Percentiles rank a stretch among this genome's conserved stretches.
Conservation (phyloP, 176 grass and related monocot genomes). For the Aegilops longissima region DNA sequence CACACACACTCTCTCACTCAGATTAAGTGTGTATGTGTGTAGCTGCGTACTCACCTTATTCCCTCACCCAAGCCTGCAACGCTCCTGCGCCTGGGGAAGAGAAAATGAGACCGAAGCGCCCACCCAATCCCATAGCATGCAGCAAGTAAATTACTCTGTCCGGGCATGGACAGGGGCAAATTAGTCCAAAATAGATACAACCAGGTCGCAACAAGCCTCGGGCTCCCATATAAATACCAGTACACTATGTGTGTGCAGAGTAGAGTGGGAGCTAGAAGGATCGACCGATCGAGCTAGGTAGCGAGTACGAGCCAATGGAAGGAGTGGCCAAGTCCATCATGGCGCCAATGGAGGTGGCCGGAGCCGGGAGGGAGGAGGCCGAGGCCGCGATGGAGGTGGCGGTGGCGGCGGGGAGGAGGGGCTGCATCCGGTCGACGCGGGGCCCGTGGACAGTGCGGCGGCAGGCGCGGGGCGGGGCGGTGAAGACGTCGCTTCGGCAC, state of each 20-base stretch:
- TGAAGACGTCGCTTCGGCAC: slow-evolving; percentile 57
- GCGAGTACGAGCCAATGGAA: not conserved
- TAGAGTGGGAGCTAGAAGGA: slow-evolving; percentile 1
- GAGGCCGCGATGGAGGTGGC: not conserved
- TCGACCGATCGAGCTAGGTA: not conserved
- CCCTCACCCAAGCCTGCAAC: too few relatives aligned
- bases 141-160: too few relatives aligned
- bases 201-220: slow-evolving; percentile 16
- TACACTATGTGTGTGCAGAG: not conserved
- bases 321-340: not conserved
- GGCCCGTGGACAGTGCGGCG: slow-evolving; percentile 78
- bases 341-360: slow-evolving; percentile 7
- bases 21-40: not conserved
- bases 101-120: too few relatives aligned
- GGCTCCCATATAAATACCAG: slow-evolving; percentile 35
- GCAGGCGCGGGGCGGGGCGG: slow-evolving; percentile 35
- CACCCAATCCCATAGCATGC: too few relatives aligned
- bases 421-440: slow-evolving; percentile 70
- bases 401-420: slow-evolving; percentile 20
- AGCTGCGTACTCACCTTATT: too few relatives aligned
- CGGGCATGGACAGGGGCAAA: too few relatives aligned
- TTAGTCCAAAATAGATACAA: too few relatives aligned
- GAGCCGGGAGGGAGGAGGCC: slow-evolving; percentile 29
- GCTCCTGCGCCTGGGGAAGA: too few relatives aligned
- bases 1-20: not conserved